Percentiles rank a stretch among this genome's conserved stretches.
phyloP scores from a whole-genome alignment of 495 filamentous ascomycete species.

The Penicillium bialowiezense region DNA sequence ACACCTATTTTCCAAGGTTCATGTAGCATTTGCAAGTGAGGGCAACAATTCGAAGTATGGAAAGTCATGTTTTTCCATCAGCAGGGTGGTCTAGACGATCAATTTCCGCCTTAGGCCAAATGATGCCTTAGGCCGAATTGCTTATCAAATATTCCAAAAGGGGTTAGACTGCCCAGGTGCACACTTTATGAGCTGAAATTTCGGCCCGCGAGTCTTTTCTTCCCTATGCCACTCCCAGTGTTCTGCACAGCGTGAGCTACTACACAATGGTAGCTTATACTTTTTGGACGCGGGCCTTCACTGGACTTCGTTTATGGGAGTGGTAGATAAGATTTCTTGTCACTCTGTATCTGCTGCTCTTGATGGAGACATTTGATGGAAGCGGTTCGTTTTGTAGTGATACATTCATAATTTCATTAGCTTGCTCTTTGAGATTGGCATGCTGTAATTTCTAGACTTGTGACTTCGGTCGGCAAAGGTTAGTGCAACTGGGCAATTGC shows the following conservation, averaged over 20 bases:
- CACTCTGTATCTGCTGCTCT: slow-evolving; percentile 97
- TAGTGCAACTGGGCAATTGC: neutral
- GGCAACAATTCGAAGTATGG: too few relatives aligned
- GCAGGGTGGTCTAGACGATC: too few relatives aligned
- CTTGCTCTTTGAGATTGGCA: neutral
- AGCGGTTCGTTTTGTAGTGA: slow-evolving; percentile 73
- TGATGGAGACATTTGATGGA: slow-evolving; percentile 69
- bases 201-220: slow-evolving; percentile 23
- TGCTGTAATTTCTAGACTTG: neutral
- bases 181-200: slow-evolving; percentile 16
- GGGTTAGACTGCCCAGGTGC: slow-evolving; percentile 3
- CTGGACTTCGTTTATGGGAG: slow-evolving; percentile 58
- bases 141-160: slow-evolving; percentile 18
- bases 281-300: slow-evolving; percentile 62
- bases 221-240: slow-evolving; percentile 44
- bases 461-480: neutral
- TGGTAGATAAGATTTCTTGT: slow-evolving; percentile 63
- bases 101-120: neutral
- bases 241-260: slow-evolving; percentile 52
- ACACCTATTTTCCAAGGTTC: too few relatives aligned
- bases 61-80: neutral
- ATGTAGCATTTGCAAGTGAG: too few relatives aligned
- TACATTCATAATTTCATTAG: slow-evolving; percentile 37
- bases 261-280: slow-evolving; percentile 43
- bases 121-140: neutral